Percentiles rank a stretch among this genome's conserved stretches.
These are phyloP conservation scores for Boletus mariae DNA, from an alignment of 1,284 basidiomycete genomes.

Conservation along the genomic window DNA sequence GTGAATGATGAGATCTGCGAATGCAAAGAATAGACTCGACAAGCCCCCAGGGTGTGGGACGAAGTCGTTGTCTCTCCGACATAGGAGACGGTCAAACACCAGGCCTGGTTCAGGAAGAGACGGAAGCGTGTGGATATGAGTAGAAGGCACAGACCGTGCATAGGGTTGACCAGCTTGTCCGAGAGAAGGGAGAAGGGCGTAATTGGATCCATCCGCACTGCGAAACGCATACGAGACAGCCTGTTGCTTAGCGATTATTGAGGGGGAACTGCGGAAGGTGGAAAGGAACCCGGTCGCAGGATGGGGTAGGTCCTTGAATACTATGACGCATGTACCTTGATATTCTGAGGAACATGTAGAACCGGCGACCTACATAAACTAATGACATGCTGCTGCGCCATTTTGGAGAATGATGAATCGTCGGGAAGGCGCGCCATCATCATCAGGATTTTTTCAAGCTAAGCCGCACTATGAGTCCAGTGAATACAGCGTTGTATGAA, in stretches of 20 bases:
- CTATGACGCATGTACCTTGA: conserved; percentile 8
- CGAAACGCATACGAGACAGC: conserved; percentile 47
- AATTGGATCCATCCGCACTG: conserved; percentile 55
- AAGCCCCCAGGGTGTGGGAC: conserved; percentile 56
- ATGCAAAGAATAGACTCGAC: conserved; percentile 71
- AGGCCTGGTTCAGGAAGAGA: conserved; percentile 64
- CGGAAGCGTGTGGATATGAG: conserved; percentile 39
- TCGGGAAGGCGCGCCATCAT: conserved; percentile 51
- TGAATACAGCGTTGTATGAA: not conserved
- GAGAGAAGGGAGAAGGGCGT: conserved; percentile 51
- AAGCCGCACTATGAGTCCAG: conserved; percentile 3
- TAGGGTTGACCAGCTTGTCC: conserved; percentile 66
- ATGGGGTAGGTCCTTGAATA: conserved; percentile 66
- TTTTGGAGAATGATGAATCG: conserved; percentile 33
- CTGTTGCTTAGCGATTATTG: not conserved
- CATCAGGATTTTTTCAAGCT: conserved; percentile 55
- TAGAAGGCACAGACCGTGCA: conserved; percentile 65
- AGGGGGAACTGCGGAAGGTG: conserved; percentile 10
- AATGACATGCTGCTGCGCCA: conserved; percentile 47
- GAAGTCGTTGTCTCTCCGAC: conserved; percentile 45
- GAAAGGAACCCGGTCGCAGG: conserved; percentile 54
- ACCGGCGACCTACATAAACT: conserved; percentile 42
- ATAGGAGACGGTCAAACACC: conserved; percentile 71
- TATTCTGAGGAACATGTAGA: not conserved
- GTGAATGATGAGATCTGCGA: conserved; percentile 77